Base-by-base conservation (phyloP, 495 filamentous ascomycete genomes). In the Chaetomium cochliodes region DNA sequence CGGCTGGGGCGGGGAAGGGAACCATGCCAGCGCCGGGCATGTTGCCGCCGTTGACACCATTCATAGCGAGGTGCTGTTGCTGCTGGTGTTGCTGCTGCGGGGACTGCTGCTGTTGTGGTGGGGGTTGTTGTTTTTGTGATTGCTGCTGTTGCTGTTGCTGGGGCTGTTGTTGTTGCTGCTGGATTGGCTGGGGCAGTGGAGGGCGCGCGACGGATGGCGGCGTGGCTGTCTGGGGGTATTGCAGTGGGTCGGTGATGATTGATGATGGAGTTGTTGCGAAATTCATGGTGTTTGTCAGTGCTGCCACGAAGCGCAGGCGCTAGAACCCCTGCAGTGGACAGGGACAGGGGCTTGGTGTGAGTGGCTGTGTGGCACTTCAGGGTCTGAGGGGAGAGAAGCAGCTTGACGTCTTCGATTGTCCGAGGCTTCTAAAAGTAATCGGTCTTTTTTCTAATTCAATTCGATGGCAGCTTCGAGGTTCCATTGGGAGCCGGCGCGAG, bases 1-100 rank as follows among this genome's bases (percentile, higher is more conserved):
- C 91, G 25, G 90, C 90, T 61, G 88, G 89, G 71, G 88, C 88
- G 22, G 90, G 87, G 57, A 86, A 74, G 54, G 78, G 74, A 37
- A 79, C 72, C 64, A 85, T 85, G 62, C 33, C 33, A 11, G 69
- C 77, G 53, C 73, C 76, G 41, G 74, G 74, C 68, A 77, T 73
- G 65, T 75, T 76, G 63, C 68, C 77, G 66, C 82, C 86, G 67
- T 85, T 87, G 72, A 87, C 84, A 52, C 83, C 84, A 70, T 88
- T 89, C 67, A 82, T 80, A 64, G 85, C 66, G 62, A 72, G 62
- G 46, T 71, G 44, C 51, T 71, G 71, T 42, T 73, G 76, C 37
- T 69, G 71, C 28, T 72, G 60, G 12, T 65, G 58, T 37, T 37
- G 33, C 33, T 37, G 33, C 33, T 44, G 52, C 20, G 13, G 57